Evolutionary conservation across 306 rosid genomes (phyloP).

Genomic region (Vachellia collinsii): DNA sequence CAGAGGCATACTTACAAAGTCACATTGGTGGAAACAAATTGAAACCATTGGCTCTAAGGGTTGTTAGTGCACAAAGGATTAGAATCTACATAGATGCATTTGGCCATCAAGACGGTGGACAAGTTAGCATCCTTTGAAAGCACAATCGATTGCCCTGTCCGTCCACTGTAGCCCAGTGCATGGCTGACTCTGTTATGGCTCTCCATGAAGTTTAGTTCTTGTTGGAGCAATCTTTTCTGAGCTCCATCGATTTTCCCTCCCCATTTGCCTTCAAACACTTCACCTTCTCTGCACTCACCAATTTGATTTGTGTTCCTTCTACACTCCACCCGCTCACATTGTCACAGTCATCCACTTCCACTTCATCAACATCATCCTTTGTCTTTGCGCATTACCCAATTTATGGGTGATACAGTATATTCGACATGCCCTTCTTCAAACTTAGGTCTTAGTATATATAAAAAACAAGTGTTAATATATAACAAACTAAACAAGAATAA

Average conservation of each 20-base stretch:
- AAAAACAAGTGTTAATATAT: no score
- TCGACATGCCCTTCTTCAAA: neutral
- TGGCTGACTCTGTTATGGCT: slow-evolving; percentile 4
- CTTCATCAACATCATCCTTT: neutral
- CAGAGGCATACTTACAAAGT: no score
- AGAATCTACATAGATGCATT: slow-evolving; percentile 35
- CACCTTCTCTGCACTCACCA: neutral
- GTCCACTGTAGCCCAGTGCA: slow-evolving; percentile 34
- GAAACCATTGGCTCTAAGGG: slow-evolving; percentile 43
- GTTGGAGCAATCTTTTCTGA: slow-evolving; percentile 25
- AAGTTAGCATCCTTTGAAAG: slow-evolving; percentile 19
- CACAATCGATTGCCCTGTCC: slow-evolving; percentile 11
- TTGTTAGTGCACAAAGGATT: slow-evolving; percentile 27
- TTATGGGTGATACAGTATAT: slow-evolving; percentile 29
- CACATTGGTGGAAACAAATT: slow-evolving; percentile 36
- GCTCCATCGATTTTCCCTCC: slow-evolving; percentile 4
- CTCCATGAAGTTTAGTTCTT: slow-evolving; percentile 32
- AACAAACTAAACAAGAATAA: no score
- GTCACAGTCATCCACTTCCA: slow-evolving; percentile 7
- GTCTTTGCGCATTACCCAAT: slow-evolving; percentile 27
- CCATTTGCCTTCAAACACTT: slow-evolving; percentile 15
- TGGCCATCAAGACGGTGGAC: slow-evolving; percentile 2
- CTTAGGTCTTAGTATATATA: slow-evolving; percentile 26
- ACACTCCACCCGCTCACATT: slow-evolving; percentile 34
- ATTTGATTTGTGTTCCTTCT: slow-evolving; percentile 6